Evolutionary conservation across 352 stramenopile genomes (phyloP).

Genomic region (Globisporangium mamillatum): DNA sequence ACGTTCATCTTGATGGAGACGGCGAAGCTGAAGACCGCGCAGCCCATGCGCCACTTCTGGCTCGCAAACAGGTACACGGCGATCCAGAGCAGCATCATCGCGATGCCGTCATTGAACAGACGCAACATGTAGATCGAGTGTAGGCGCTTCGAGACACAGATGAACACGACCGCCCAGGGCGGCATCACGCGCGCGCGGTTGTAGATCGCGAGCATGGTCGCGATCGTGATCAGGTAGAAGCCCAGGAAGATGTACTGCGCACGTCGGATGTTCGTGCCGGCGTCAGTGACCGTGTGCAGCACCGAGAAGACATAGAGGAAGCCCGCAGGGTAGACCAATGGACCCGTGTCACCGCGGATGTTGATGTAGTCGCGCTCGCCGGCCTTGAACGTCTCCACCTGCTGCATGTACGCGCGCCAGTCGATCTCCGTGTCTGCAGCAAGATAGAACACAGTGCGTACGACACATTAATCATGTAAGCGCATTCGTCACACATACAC

Average conservation of each 20-base stretch:
- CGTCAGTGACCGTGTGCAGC: conserved; percentile 90
- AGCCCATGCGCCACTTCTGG: conserved; percentile 86
- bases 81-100: conserved; percentile 95
- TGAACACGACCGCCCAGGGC: conserved; percentile 87
- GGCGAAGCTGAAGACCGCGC: conserved; percentile 93
- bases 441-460: background rate
- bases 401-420: conserved; percentile 99
- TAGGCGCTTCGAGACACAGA: conserved; percentile 94
- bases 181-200: conserved; percentile 70
- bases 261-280: conserved; percentile 72
- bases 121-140: conserved; percentile 98
- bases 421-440: conserved; percentile 97
- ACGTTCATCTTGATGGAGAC: conserved; percentile 99
- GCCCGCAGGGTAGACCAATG: conserved; percentile 97
- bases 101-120: conserved; percentile 98
- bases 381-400: conserved; percentile 91
- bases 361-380: conserved; percentile 96
- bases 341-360: conserved; percentile 94
- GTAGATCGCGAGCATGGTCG: conserved; percentile 89
- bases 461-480: background rate
- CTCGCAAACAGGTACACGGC: conserved; percentile 87
- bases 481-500: background rate
- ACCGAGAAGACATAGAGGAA: conserved; percentile 97
- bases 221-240: conserved; percentile 93
- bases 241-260: conserved; percentile 94